Evolutionary conservation across 441 rosid species (phyloP), one percentile per base, ranked within the genome.

Genomic region (Lepidium campestre): DNA sequence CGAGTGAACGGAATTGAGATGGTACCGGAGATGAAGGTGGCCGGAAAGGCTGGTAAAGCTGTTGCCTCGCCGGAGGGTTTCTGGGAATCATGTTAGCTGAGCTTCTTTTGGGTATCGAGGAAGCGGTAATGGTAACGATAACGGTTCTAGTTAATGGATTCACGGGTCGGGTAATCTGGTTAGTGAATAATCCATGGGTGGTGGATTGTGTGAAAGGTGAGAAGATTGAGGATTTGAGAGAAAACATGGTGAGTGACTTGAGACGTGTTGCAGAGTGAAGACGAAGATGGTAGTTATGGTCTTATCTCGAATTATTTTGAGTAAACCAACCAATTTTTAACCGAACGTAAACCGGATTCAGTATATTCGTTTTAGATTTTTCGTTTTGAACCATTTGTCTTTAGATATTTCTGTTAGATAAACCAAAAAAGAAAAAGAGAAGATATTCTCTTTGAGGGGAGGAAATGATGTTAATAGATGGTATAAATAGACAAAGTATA

Each of bases 11-110:
- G 81, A 77, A 90, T 5, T 85, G 25, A 0, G 84, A 2, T 2
- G 98, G 97, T 2, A 93, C 39, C 8, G 90, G 90, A 14, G 97
- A 78, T 1, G 90, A 83, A 0, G 98, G 96, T n/a, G 98, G 97
- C 6, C 89, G 78, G 75, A 88, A 92, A 5, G 98, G 97, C 31
- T 90, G 98, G 81, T 92, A 92, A 11, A 81, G 71, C 12, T 82
- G 74, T 39, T 61, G 83, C 12, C 70, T 74, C 35, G 44, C 60
- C n/a, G 80, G 77, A 6, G 83, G 70, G 37, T 75, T 77, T 63
- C 32, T 80, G n/a, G 74, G 82, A 6, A 71, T 71, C 64, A 71
- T 29, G 57, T 39, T n/a, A 0, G 62, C 62, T 5, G 62, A 39
- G 47, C 13, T 10, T 39, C 46, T 71, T 71, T 31, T 60, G 5